Conservation (phyloP, 768 basidiomycete species). For the Boletus edulis region DNA sequence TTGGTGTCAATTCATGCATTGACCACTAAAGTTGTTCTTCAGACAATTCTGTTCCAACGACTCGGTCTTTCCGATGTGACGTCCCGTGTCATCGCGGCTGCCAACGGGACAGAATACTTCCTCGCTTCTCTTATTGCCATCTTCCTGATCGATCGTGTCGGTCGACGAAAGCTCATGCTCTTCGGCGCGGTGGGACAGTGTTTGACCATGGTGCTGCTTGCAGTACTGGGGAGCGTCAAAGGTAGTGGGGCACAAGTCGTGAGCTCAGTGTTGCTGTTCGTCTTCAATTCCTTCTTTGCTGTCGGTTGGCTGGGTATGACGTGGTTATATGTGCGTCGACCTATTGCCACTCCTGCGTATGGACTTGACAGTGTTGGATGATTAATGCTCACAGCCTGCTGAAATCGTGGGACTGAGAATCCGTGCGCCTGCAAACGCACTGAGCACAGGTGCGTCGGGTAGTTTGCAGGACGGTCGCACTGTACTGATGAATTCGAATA, state of each 20-base stretch:
- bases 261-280: conserved; percentile 56
- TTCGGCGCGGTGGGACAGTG: conserved; percentile 63
- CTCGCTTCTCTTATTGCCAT: conserved; percentile 72
- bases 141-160: conserved; percentile 67
- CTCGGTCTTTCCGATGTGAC: conserved; percentile 58
- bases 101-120: conserved; percentile 71
- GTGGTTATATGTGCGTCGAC: conserved; percentile 57
- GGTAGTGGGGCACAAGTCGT: conserved; percentile 47
- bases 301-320: conserved; percentile 72
- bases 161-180: conserved; percentile 70
- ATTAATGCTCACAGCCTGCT: conserved; percentile 43
- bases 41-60: conserved; percentile 55
- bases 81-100: conserved; percentile 61
- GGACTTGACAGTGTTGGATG: not conserved
- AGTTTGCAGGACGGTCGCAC: not conserved
- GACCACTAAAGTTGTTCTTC: not conserved
- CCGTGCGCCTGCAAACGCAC: conserved; percentile 61
- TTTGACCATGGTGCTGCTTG: conserved; percentile 58
- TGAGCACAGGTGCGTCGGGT: conserved; percentile 44
- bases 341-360: not conserved
- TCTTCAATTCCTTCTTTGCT: conserved; percentile 73
- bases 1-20: not conserved
- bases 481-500: conserved; percentile 1
- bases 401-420: conserved; percentile 63
- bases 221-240: conserved; percentile 52